Evolutionary conservation across 1,284 basidiomycete genomes (phyloP).

Genomic region (Ceratobasidium sp.): DNA sequence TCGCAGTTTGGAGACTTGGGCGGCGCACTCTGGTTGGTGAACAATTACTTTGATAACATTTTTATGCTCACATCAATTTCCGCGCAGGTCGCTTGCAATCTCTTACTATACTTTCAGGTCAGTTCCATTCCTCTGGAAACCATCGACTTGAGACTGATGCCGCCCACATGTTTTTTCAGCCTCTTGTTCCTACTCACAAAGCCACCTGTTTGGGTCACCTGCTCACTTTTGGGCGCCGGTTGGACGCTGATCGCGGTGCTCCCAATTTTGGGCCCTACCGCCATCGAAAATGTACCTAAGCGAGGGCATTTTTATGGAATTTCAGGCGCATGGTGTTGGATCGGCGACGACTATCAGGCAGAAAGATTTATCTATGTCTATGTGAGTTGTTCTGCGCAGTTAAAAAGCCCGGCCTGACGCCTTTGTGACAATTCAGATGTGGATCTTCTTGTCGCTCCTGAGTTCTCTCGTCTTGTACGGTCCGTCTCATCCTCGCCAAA

Average conservation of each 20-base stretch:
- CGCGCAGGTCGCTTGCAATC: conserved; percentile 31
- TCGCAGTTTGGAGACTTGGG: conserved; percentile 35
- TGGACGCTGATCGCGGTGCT: conserved; percentile 26
- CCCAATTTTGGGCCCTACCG: conserved; percentile 23
- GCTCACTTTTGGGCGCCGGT: not conserved
- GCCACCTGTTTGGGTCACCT: conserved; percentile 26
- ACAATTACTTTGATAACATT: not conserved
- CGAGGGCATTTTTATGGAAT: conserved; percentile 36
- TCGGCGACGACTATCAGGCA: conserved; percentile 33
- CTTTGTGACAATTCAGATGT: conserved; percentile 15
- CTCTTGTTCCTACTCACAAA: conserved; percentile 24
- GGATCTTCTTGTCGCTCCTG: conserved; percentile 34
- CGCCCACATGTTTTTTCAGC: not conserved
- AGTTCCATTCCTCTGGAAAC: not conserved
- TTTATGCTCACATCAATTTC: not conserved
- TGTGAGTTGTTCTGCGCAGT: not conserved
- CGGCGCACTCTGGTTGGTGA: conserved; percentile 29
- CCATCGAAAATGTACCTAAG: conserved; percentile 22
- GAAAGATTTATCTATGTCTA: conserved; percentile 34
- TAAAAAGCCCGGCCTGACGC: not conserved
- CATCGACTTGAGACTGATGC: not conserved
- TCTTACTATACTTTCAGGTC: conserved; percentile 7
- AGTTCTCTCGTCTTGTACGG: conserved; percentile 32
- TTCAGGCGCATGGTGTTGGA: conserved; percentile 40
- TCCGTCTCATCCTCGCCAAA: not conserved